A percentile compares a stretch with the other conserved stretches of the same genome.
These are phyloP conservation scores for Myriosclerotinia duriaeana DNA, from an alignment of 2,329 filamentous ascomycete genomes.

Conservation along the genomic window DNA sequence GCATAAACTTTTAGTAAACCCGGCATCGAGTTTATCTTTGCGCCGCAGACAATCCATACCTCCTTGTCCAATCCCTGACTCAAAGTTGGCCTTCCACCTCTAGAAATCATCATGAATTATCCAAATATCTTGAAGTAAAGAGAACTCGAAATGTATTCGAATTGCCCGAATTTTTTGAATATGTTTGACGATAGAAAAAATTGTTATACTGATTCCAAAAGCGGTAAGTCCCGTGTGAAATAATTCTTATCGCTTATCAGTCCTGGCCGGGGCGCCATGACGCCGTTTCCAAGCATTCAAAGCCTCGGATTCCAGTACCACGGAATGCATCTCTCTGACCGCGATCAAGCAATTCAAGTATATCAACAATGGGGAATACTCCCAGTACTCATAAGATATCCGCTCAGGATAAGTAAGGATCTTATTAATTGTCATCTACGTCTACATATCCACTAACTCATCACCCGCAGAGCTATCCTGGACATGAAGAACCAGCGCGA, in stretches of 20 bases:
- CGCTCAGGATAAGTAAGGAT: conserved; percentile 78
- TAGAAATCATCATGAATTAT: conserved; percentile 36
- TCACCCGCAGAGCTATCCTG: conserved; percentile 73
- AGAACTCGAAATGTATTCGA: neutral
- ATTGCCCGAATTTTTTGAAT: neutral
- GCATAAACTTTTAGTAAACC: conserved; percentile 24
- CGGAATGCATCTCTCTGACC: conserved; percentile 7
- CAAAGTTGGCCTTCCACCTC: conserved; percentile 48
- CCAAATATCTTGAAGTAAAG: neutral
- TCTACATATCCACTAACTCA: conserved; percentile 13
- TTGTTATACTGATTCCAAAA: neutral
- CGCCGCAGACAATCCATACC: conserved; percentile 39
- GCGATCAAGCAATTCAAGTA: conserved; percentile 25
- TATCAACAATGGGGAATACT: conserved; percentile 59
- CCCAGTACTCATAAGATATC: conserved; percentile 65
- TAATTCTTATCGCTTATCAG: conserved; percentile 24
- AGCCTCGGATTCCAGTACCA: neutral
- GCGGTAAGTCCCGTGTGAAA: conserved; percentile 13
- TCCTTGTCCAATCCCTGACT: conserved; percentile 63
- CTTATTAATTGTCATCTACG: neutral
- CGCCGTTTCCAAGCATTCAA: conserved; percentile 8
- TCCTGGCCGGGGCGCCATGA: conserved; percentile 24
- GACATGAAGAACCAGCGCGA: conserved; percentile 98
- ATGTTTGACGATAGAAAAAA: conserved; percentile 10
- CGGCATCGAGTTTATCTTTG: conserved; percentile 8